phyloP scores from a whole-genome alignment of 768 basidiomycete genomes.

The Boletus pseudopeckii region DNA sequence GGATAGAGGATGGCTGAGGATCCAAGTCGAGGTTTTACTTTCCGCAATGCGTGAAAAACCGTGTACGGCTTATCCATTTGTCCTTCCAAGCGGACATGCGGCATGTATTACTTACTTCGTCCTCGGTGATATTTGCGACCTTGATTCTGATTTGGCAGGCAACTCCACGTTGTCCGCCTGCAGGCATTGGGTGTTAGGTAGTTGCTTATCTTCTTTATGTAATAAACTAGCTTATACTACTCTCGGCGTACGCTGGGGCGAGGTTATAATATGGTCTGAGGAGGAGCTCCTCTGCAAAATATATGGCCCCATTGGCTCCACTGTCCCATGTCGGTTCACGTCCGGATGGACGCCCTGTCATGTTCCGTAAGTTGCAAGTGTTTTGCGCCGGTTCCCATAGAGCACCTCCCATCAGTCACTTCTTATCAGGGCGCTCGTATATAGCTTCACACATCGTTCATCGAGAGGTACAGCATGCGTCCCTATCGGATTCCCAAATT shows the following conservation, averaged over 20 bases:
- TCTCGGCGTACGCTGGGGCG: neutral
- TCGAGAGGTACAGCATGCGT: constrained; percentile 25
- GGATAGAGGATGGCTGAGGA: constrained; percentile 22
- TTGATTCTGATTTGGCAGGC: constrained; percentile 48
- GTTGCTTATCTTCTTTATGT: constrained; percentile 45
- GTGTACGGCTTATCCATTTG: constrained; percentile 54
- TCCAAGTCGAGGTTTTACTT: constrained; percentile 38
- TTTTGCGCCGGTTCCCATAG: constrained; percentile 28
- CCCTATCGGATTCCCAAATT: constrained; percentile 31
- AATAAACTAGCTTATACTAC: constrained; percentile 21
- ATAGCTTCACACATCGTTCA: constrained; percentile 33
- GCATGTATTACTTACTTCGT: constrained; percentile 31
- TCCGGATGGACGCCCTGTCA: neutral
- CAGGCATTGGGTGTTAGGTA: constrained; percentile 52
- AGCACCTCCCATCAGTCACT: constrained; percentile 47
- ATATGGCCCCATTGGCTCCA: neutral
- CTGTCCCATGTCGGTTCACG: neutral
- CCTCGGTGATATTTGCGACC: constrained; percentile 40
- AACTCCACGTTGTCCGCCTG: constrained; percentile 73
- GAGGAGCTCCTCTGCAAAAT: neutral
- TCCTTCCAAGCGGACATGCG: constrained; percentile 33
- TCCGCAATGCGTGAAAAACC: constrained; percentile 46
- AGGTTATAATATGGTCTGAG: neutral
- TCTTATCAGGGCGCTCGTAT: constrained; percentile 43
- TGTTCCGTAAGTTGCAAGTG: constrained; percentile 12